Percentiles rank a stretch among this genome's conserved stretches.
Evolutionary conservation across 805 yeast species (phyloP).

Genomic region (Wickerhamia fluorescens): DNA sequence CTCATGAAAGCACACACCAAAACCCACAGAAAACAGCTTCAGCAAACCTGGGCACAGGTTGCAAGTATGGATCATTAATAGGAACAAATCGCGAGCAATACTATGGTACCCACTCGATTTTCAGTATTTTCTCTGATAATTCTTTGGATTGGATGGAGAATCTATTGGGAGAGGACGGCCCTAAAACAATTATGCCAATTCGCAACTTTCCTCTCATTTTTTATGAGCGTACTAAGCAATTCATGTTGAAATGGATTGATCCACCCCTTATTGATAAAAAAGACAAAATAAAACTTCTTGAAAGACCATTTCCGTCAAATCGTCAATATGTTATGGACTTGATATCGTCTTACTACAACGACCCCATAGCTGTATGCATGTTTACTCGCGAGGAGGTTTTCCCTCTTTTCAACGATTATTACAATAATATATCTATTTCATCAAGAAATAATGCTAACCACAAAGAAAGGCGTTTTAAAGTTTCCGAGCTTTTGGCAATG

Average conservation of each 20-base stretch:
- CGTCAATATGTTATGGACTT: constrained; percentile 18
- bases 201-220: constrained; percentile 22
- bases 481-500: constrained; percentile 30
- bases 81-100: constrained; percentile 10
- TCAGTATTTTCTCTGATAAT: constrained; percentile 27
- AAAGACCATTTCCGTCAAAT: constrained; percentile 17
- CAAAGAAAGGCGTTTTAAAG: constrained; percentile 10
- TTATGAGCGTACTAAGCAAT: constrained; percentile 9
- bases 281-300: constrained; percentile 12
- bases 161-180: constrained; percentile 15
- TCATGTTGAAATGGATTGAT: constrained; percentile 23
- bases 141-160: constrained; percentile 26
- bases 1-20: not conserved
- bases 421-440: constrained; percentile 8
- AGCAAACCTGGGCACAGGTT: too few relatives aligned
- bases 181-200: constrained; percentile 17
- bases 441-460: too few relatives aligned
- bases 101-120: constrained; percentile 30
- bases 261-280: constrained; percentile 19
- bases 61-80: not conserved
- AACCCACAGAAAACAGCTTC: not conserved
- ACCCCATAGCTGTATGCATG: too few relatives aligned
- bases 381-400: not conserved
- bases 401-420: constrained; percentile 20
- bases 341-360: constrained; percentile 17